A percentile compares a stretch with the other conserved stretches of the same genome.
phyloP scores from a whole-genome alignment of 129 eudicot genomes.

The Tagetes patula region DNA sequence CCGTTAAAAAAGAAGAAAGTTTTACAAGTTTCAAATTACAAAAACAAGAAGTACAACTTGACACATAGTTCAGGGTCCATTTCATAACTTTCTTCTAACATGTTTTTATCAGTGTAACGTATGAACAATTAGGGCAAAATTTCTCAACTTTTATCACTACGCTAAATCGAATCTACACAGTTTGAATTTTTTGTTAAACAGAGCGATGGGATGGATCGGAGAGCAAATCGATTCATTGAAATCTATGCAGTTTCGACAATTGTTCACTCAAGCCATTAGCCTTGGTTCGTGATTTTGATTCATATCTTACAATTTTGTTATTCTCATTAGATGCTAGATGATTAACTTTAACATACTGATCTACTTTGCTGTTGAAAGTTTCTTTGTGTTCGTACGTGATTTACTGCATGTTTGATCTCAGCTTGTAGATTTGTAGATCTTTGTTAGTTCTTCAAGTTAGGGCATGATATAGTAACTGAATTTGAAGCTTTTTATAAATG shows the following conservation, averaged over 20 bases:
- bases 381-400: not conserved
- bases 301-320: not conserved
- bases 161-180: slow-evolving; percentile 18
- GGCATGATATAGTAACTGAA: not conserved
- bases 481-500: slow-evolving; percentile 2
- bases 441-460: not conserved
- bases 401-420: not conserved
- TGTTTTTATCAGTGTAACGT: slow-evolving; percentile 9
- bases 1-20: too few species aligned
- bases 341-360: not conserved
- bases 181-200: slow-evolving; percentile 11
- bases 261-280: slow-evolving; percentile 67
- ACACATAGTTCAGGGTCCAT: slow-evolving; percentile 19
- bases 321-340: not conserved
- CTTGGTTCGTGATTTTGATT: slow-evolving; percentile 51
- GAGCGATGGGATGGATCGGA: slow-evolving; percentile 76
- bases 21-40: not conserved
- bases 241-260: slow-evolving; percentile 72
- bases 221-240: slow-evolving; percentile 74
- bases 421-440: slow-evolving; percentile 9
- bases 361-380: not conserved
- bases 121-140: slow-evolving; percentile 37
- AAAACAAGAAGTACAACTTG: not conserved
- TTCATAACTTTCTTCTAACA: not conserved
- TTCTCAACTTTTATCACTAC: not conserved